A percentile compares a stretch with the other conserved stretches of the same genome.
Conservation (phyloP, 176 grass and related monocot genomes). For the Echinochloa phyllopogon region DNA sequence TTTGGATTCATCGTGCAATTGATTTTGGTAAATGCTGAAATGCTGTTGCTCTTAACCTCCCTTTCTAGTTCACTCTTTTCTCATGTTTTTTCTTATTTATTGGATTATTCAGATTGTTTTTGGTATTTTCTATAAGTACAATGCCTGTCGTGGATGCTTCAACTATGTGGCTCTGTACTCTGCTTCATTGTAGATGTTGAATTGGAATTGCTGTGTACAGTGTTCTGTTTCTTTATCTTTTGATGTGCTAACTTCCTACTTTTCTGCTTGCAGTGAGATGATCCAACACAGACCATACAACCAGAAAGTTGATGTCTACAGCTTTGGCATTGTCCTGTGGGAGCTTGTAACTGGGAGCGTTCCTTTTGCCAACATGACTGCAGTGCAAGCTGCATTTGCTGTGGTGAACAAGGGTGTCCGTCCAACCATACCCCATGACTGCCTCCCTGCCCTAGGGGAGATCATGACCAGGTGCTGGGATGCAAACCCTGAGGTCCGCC, state of each 20-base stretch:
- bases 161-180: background rate
- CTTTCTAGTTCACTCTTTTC: background rate
- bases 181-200: constrained; percentile 1
- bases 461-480: constrained; percentile 76
- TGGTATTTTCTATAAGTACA: background rate
- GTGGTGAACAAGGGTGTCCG: constrained; percentile 66
- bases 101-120: background rate
- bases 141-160: background rate
- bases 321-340: constrained; percentile 68
- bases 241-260: constrained; percentile 27
- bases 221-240: constrained; percentile 6
- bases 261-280: constrained; percentile 53
- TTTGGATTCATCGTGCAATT: background rate
- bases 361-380: constrained; percentile 64
- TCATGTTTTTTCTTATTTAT: background rate
- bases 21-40: background rate
- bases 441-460: constrained; percentile 59
- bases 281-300: constrained; percentile 72
- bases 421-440: constrained; percentile 63
- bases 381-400: constrained; percentile 67
- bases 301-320: constrained; percentile 73
- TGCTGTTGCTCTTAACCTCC: background rate
- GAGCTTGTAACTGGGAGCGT: constrained; percentile 58
- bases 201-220: background rate
- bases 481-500: constrained; percentile 51